Evolutionary conservation across 306 rosid genomes (phyloP).

Genomic region (Cyamopsis tetragonoloba): DNA sequence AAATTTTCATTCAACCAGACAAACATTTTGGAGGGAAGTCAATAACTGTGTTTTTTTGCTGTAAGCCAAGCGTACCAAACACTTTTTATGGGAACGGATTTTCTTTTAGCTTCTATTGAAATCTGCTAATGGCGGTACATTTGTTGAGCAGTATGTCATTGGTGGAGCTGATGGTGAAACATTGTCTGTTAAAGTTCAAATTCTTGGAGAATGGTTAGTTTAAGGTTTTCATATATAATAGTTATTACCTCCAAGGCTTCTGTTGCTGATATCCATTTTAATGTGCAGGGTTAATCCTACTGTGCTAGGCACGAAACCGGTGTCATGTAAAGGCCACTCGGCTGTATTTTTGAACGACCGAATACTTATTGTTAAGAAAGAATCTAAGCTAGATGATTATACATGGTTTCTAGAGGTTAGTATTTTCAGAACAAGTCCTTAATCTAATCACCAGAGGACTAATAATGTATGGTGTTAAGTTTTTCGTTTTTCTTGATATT

Average conservation of each 20-base stretch:
- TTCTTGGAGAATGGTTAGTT: slow-evolving; percentile 64
- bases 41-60: no score
- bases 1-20: no score
- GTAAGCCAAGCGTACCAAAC: no score
- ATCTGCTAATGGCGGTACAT: no score
- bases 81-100: no score
- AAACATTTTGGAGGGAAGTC: no score
- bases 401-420: slow-evolving; percentile 89
- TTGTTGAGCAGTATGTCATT: slow-evolving; percentile 73
- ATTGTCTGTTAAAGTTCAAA: slow-evolving; percentile 47
- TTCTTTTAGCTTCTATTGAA: no score
- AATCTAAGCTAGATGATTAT: slow-evolving; percentile 52
- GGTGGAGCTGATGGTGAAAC: slow-evolving; percentile 63
- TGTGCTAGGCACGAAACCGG: slow-evolving; percentile 65
- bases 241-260: background rate
- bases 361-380: slow-evolving; percentile 58
- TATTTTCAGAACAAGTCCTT: slow-evolving; percentile 9
- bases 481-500: slow-evolving; percentile 14
- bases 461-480: background rate
- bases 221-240: background rate
- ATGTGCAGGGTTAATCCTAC: slow-evolving; percentile 58
- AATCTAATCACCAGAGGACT: background rate
- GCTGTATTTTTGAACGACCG: slow-evolving; percentile 54
- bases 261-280: slow-evolving; percentile 34
- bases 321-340: slow-evolving; percentile 64